Percentiles rank a stretch among this genome's conserved stretches.
Evolutionary conservation across 2,329 filamentous ascomycete genomes (phyloP).

Genomic region (Monosporascus sp.): DNA sequence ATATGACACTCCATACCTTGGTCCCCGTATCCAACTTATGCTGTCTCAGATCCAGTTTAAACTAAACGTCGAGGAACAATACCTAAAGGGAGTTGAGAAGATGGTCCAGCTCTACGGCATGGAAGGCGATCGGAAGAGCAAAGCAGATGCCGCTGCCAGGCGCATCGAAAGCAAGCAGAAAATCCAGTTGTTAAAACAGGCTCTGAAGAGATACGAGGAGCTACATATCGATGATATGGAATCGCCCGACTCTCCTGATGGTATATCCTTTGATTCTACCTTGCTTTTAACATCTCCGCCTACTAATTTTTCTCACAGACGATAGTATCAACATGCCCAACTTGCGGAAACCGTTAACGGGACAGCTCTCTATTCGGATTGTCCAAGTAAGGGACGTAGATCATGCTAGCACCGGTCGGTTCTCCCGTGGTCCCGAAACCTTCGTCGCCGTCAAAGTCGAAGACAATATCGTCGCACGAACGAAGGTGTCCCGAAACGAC

Average conservation of each 20-base stretch:
- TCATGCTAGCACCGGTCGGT: slow-evolving; percentile 78
- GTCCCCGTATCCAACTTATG: slow-evolving; percentile 98
- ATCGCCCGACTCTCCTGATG: slow-evolving; percentile 69
- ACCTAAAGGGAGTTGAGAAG: slow-evolving; percentile 97
- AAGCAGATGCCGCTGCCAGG: slow-evolving; percentile 82
- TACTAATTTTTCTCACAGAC: slow-evolving; percentile 49
- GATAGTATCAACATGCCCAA: slow-evolving; percentile 96
- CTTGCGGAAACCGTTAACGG: slow-evolving; percentile 90
- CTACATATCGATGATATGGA: slow-evolving; percentile 87
- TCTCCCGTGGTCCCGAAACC: slow-evolving; percentile 87
- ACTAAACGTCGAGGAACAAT: slow-evolving; percentile 96
- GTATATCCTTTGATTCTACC: slow-evolving; percentile 44
- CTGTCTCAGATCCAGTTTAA: slow-evolving; percentile 98
- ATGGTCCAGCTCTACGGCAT: slow-evolving; percentile 98
- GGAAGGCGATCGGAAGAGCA: slow-evolving; percentile 95
- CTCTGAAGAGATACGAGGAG: slow-evolving; percentile 94
- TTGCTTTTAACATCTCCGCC: background rate
- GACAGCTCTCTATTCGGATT: slow-evolving; percentile 80
- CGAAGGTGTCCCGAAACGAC: slow-evolving; percentile 78
- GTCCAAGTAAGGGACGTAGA: slow-evolving; percentile 91
- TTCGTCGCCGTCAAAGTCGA: slow-evolving; percentile 97
- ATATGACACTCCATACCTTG: slow-evolving; percentile 93
- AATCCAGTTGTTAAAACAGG: slow-evolving; percentile 91
- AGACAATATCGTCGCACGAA: slow-evolving; percentile 85
- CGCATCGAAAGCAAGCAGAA: slow-evolving; percentile 96